These are phyloP conservation scores for Aspergillus costaricaensis DNA, from an alignment of 2,329 filamentous ascomycete genomes.

Conservation along the genomic window DNA sequence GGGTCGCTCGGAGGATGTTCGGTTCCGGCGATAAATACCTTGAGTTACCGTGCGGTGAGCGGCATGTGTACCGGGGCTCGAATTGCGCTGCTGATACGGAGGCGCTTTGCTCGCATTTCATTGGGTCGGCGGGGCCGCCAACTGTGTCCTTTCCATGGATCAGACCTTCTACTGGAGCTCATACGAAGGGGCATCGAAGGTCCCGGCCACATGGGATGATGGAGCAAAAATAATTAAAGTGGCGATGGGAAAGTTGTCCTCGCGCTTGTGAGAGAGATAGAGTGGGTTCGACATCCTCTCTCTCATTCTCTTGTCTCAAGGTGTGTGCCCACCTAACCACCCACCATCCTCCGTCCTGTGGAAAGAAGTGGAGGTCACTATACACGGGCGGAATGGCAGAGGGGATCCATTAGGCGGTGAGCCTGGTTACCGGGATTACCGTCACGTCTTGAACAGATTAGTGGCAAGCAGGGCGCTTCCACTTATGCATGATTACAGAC, in stretches of 20 bases:
- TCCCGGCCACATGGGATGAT: conserved; percentile 2
- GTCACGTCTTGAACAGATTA: background rate
- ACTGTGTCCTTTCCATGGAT: conserved; percentile 19
- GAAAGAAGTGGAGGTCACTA: conserved; percentile 2
- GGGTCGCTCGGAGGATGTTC: conserved; percentile 17
- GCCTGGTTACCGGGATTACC: background rate
- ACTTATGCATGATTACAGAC: background rate
- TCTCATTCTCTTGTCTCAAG: background rate
- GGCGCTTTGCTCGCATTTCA: background rate
- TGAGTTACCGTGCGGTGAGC: conserved; percentile 6
- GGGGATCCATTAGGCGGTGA: conserved; percentile 4
- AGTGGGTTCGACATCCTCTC: background rate
- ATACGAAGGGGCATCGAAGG: conserved; percentile 10
- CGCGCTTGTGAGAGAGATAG: background rate
- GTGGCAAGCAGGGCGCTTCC: background rate
- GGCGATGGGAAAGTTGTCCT: conserved; percentile 10
- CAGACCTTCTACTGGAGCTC: conserved; percentile 6
- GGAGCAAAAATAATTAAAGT: conserved; percentile 11
- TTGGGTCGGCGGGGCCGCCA: conserved; percentile 12
- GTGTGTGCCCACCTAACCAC: too few species aligned
- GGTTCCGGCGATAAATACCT: conserved; percentile 15
- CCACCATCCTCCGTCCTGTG: background rate
- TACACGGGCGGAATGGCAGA: background rate
- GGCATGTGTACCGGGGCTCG: background rate
- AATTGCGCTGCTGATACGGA: background rate